These are phyloP conservation scores for Fusarium lyarnte DNA, from an alignment of 2,329 filamentous ascomycete genomes.

Conservation along the genomic window DNA sequence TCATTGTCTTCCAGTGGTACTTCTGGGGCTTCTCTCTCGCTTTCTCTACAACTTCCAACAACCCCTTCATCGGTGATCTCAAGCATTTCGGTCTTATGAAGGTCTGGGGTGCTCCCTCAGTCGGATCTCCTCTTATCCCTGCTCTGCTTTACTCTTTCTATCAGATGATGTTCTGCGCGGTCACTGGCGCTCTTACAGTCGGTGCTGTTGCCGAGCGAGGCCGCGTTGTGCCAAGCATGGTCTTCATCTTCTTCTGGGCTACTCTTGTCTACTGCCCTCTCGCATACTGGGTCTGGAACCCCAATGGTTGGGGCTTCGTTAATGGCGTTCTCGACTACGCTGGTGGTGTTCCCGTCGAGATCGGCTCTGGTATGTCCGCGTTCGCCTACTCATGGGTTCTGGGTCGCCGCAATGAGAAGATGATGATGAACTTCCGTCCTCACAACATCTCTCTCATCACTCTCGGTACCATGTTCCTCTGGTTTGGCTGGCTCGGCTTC, in stretches of 20 bases:
- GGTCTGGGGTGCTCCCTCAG: slow-evolving; percentile 84
- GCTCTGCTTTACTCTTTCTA: slow-evolving; percentile 95
- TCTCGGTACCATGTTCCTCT: slow-evolving; percentile 92
- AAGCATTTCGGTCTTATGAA: slow-evolving; percentile 89
- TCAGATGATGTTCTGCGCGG: slow-evolving; percentile 98
- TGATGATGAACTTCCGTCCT: slow-evolving; percentile 99
- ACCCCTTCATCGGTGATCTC: slow-evolving; percentile 91
- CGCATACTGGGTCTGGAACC: slow-evolving; percentile 96
- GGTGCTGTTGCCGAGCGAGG: slow-evolving; percentile 95
- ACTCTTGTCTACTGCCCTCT: slow-evolving; percentile 97
- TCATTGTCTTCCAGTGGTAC: slow-evolving; percentile 98
- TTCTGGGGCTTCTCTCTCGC: slow-evolving; percentile 99
- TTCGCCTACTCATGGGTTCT: slow-evolving; percentile 96
- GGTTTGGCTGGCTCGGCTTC: slow-evolving; percentile 99
- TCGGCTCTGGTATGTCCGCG: slow-evolving; percentile 90
- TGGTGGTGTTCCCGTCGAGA: slow-evolving; percentile 96
- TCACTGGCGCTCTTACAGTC: slow-evolving; percentile 90
- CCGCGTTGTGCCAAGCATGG: slow-evolving; percentile 90
- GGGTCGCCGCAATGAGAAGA: slow-evolving; percentile 95
- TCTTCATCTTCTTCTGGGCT: slow-evolving; percentile 96
- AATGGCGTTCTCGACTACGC: slow-evolving; percentile 97
- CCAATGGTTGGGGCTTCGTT: slow-evolving; percentile 90
- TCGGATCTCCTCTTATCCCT: slow-evolving; percentile 87
- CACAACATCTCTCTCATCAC: slow-evolving; percentile 99
- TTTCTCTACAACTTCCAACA: slow-evolving; percentile 83